These are phyloP conservation scores for Nitzschia sp. DNA, from an alignment of 108 stramenopile genomes.

Conservation along the genomic window DNA sequence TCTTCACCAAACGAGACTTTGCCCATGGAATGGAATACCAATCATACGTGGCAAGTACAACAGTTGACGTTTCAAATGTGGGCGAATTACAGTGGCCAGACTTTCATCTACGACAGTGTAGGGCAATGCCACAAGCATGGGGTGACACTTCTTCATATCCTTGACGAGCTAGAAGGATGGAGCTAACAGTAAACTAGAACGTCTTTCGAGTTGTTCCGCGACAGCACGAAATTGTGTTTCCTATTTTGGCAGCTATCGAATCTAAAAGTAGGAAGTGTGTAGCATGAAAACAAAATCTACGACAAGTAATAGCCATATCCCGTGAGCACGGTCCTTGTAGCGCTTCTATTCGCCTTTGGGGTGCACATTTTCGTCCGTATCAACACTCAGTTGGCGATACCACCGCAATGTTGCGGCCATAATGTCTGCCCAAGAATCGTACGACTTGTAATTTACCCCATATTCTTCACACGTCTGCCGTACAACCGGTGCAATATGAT, in stretches of 20 bases:
- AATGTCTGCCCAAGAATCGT: slow-evolving; percentile 45
- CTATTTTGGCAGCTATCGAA: too few species aligned
- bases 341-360: background rate
- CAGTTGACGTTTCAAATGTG: background rate
- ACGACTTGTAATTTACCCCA: slow-evolving; percentile 65
- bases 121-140: background rate
- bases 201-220: too few species aligned
- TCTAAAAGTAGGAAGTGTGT: too few species aligned
- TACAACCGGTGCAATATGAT: slow-evolving; percentile 78
- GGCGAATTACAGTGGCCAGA: background rate
- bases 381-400: slow-evolving; percentile 38
- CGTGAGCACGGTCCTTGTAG: too few species aligned
- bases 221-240: too few species aligned
- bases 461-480: slow-evolving; percentile 62
- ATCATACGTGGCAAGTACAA: background rate
- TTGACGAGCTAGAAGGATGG: background rate
- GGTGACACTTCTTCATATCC: background rate
- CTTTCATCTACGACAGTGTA: background rate
- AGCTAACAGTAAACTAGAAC: too few species aligned
- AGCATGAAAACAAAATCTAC: background rate
- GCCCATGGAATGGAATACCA: too few species aligned
- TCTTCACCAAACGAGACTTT: too few species aligned
- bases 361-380: background rate
- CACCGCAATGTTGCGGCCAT: slow-evolving; percentile 49
- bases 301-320: too few species aligned